Conservation (phyloP, 2,329 filamentous ascomycete species). For the Hymenoscyphus infarciens region DNA sequence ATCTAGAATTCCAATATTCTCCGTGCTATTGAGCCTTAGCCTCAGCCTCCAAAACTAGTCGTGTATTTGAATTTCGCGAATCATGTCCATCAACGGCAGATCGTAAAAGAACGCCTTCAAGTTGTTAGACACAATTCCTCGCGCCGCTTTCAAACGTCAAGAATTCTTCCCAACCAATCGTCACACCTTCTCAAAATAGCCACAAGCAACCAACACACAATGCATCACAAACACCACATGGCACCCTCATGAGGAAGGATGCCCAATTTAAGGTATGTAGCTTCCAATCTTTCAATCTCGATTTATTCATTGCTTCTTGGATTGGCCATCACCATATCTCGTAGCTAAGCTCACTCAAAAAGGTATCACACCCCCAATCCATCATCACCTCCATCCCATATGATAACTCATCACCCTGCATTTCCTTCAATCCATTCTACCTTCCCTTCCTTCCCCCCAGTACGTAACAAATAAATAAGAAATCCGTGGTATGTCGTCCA, state of each 20-base stretch:
- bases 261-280: not conserved
- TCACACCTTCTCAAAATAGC: slow-evolving; percentile 5
- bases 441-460: slow-evolving; percentile 1
- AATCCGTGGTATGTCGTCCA: slow-evolving; percentile 27
- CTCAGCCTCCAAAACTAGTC: too few relatives aligned
- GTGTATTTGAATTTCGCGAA: too few relatives aligned
- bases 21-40: too few relatives aligned
- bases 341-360: not conserved
- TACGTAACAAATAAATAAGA: slow-evolving; percentile 15
- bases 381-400: too few relatives aligned
- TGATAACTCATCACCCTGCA: not conserved
- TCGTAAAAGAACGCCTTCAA: too few relatives aligned
- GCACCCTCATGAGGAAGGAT: not conserved
- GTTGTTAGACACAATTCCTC: too few relatives aligned
- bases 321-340: not conserved
- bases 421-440: not conserved
- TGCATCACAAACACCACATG: not conserved
- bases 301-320: not conserved
- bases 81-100: too few relatives aligned
- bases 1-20: too few relatives aligned
- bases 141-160: too few relatives aligned
- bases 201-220: not conserved
- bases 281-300: not conserved
- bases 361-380: too few relatives aligned
- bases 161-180: not conserved